Conservation (phyloP, 192 early-diverging fungal genomes). For the Coemansia sp. region DNA sequence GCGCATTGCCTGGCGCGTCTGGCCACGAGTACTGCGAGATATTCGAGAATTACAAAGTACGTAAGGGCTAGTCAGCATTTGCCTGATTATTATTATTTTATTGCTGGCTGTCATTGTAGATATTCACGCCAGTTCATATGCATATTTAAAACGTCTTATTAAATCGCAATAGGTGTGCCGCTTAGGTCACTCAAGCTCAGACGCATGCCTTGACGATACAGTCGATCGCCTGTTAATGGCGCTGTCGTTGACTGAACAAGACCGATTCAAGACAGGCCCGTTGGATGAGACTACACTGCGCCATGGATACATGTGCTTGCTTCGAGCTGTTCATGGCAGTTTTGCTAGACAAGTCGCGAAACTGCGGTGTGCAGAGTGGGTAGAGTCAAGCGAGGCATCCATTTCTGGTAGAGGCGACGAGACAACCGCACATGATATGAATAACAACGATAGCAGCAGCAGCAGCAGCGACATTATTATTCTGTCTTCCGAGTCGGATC, state of each 20-base stretch:
- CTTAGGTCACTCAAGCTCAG: conserved; percentile 9
- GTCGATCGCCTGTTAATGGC: conserved; percentile 18
- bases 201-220: conserved; percentile 14
- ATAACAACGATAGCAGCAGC: not conserved
- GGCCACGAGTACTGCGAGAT: conserved; percentile 27
- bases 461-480: not conserved
- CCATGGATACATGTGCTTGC: conserved; percentile 22
- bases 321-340: conserved; percentile 19
- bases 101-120: not conserved
- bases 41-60: conserved; percentile 37
- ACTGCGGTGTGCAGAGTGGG: conserved; percentile 24
- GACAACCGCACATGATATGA: not conserved
- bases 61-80: not conserved
- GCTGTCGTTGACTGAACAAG: conserved; percentile 4
- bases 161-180: conserved; percentile 21
- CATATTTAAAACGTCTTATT: not conserved
- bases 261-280: not conserved
- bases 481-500: conserved; percentile 6
- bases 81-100: not conserved
- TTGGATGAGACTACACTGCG: conserved; percentile 18
- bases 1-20: conserved; percentile 12
- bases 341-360: conserved; percentile 19
- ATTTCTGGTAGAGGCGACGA: not conserved
- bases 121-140: conserved; percentile 2
- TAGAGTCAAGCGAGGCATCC: conserved; percentile 1